Evolutionary conservation across 2,329 filamentous ascomycete genomes (phyloP), one percentile per base, ranked within the genome.

Genomic region (Penicillium sp.): DNA sequence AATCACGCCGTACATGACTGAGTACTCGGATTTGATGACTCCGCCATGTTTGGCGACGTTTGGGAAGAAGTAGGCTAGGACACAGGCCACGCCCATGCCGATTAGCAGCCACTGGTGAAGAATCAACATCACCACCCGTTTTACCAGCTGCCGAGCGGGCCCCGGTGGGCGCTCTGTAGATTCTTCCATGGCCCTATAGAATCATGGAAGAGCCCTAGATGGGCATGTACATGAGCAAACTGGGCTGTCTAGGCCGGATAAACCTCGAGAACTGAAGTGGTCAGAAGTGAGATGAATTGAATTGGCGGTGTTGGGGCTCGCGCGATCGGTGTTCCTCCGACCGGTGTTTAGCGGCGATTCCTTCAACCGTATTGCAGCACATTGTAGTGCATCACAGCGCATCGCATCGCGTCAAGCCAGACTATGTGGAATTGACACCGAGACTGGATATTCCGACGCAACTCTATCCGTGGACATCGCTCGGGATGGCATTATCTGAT

Each of bases 1-100:
- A 24, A 90, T 84, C 17, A 81, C 84, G 26, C 86, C 84, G 66
- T 90, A 90, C 24, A 89, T 78, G 47, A 89, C 72, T 7, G 76
- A 69, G 12, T 73, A 72, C 46, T 75, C 68, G 4, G 72, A 68
- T 13, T 64, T 65, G 54, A 75, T 74, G 12, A 65, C 60, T 26
- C 72, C 72, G 34, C 72, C 76, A 41, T 77, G 69, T 61, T 81
- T 83, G 40, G 71, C 70, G 3, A 74, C 68, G 51, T 81, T 74
- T 6, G 82, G 74, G 63, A 84, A 74, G 73, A 82, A 70, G 59
- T 79, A 80, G 46, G 82, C 84, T 60, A 80, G 76, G 66, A 72
- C 75, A 70, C 73, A 79, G 24, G 76, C 72, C 18, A 83, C 54
- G 1, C 75, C 82, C 59, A 88, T 84, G 15, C 80, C 83, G 49